Percentiles rank a stretch among this genome's conserved stretches.
Evolutionary conservation across 805 yeast genomes (phyloP).

Genomic region (Yamadazyma sp.): DNA sequence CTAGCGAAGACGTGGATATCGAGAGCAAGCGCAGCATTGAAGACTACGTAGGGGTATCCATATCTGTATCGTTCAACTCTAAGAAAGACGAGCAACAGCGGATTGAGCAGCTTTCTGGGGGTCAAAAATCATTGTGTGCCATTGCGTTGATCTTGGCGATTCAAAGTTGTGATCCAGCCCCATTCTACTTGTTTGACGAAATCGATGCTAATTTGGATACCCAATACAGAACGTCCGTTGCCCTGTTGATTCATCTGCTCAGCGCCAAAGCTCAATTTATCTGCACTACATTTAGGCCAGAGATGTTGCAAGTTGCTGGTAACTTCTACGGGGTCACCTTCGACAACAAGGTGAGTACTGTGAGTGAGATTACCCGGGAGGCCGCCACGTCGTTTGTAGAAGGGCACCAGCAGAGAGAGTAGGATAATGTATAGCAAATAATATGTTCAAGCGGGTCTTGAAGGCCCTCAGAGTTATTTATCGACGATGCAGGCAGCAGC

Average conservation of each 20-base stretch:
- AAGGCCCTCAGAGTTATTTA: too few relatives aligned
- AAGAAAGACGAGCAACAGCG: slow-evolving; percentile 80
- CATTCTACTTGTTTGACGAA: slow-evolving; percentile 94
- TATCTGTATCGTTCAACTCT: slow-evolving; percentile 86
- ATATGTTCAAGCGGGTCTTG: too few relatives aligned
- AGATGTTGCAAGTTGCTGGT: slow-evolving; percentile 84
- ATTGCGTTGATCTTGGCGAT: slow-evolving; percentile 90
- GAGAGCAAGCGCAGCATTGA: slow-evolving; percentile 35
- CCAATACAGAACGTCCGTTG: slow-evolving; percentile 86
- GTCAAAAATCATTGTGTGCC: slow-evolving; percentile 96
- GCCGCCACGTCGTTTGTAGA: slow-evolving; percentile 85
- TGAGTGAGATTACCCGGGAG: slow-evolving; percentile 64
- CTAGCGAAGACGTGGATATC: slow-evolving; percentile 14
- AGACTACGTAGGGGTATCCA: slow-evolving; percentile 76
- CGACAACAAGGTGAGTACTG: slow-evolving; percentile 75
- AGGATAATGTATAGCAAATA: too few relatives aligned
- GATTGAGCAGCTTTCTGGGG: slow-evolving; percentile 92
- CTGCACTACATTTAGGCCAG: slow-evolving; percentile 94
- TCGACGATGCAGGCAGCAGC: too few relatives aligned
- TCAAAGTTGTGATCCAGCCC: slow-evolving; percentile 95
- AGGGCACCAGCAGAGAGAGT: too few relatives aligned
- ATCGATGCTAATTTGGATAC: slow-evolving; percentile 95
- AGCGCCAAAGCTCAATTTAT: slow-evolving; percentile 81
- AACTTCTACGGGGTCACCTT: slow-evolving; percentile 86
- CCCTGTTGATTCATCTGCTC: slow-evolving; percentile 64